Percentiles rank a stretch among this genome's conserved stretches.
Evolutionary conservation across 495 filamentous ascomycete genomes (phyloP).

Genomic region (Apiosordaria backusii): DNA sequence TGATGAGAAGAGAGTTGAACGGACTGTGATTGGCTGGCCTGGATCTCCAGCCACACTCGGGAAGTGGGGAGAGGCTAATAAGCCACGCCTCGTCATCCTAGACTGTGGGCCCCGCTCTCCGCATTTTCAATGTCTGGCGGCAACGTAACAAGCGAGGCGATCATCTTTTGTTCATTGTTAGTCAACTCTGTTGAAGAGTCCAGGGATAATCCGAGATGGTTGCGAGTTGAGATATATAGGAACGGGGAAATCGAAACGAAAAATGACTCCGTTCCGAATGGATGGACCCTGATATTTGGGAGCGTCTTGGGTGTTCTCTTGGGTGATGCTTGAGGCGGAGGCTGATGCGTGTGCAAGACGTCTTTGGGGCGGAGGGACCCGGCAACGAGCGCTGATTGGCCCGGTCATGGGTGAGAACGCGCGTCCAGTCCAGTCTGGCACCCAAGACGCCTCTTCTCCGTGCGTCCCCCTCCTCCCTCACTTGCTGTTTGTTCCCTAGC

Average conservation of each 20-base stretch:
- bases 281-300: slow-evolving; percentile 2
- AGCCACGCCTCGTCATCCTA: slow-evolving; percentile 25
- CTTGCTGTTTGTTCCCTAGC: slow-evolving; percentile 8
- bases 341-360: slow-evolving; percentile 21
- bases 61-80: slow-evolving; percentile 3
- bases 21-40: background rate
- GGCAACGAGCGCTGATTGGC: slow-evolving; percentile 21
- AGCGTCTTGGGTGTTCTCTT: slow-evolving; percentile 3
- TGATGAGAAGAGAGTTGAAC: background rate
- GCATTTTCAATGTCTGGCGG: background rate
- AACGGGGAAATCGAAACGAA: background rate
- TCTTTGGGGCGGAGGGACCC: slow-evolving; percentile 29
- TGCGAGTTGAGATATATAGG: background rate
- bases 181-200: background rate
- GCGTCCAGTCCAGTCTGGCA: slow-evolving; percentile 26
- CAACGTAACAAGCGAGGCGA: background rate
- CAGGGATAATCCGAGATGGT: no score
- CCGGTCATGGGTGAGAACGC: slow-evolving; percentile 23
- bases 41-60: slow-evolving; percentile 3
- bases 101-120: slow-evolving; percentile 4
- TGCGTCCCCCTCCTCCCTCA: slow-evolving; percentile 21
- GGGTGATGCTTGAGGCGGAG: slow-evolving; percentile 23
- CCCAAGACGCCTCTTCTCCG: slow-evolving; percentile 5
- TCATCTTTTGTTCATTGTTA: background rate
- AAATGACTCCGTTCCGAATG: background rate